Base-by-base conservation (phyloP, 768 basidiomycete genomes). In the Pleurotus salmoneostramineus region DNA sequence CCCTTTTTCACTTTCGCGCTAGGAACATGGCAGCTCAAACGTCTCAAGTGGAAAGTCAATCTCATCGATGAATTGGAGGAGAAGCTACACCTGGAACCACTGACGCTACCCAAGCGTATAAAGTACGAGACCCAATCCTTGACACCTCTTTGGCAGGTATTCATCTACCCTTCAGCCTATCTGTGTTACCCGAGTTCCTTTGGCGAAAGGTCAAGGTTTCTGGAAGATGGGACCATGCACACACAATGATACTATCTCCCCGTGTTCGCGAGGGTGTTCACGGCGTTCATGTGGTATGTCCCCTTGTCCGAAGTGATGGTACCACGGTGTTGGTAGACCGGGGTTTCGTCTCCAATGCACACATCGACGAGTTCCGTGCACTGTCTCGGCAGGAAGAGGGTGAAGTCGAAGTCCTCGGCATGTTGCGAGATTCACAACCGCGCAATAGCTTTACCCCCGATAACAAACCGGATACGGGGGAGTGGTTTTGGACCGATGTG, bases 401-500 rank as follows among this genome's bases (percentile, higher is more conserved):
- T 5, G 83, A 86, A 65, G 85, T 93, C 1, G 81, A 91, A 61
- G 70, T 98, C 2, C 71, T 91, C 33, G 95, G 94, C 54, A 93
- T 98, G 91, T 77, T 98, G 56, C 81, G 93, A 56, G 88, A 84
- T 1, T 85, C 88, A 32, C 87, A 88, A 65, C 72, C 74, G 43
- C 83, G 88, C 52, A 92, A 93, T 65, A 67, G 66, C 5, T 99
- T 96, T 69, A 95, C 93, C 2, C 95, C 95, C 14, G 87, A 93
- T 52, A 99, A 99, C 68, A 79, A 83, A 44, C 88, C 91, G 0
- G 80, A 81, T 47, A 79, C 83, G 52, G 88, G 89, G 8, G 82
- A 86, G 69, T 99, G 96, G 95, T 93, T 91, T 65, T 99, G 94
- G 91, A 83, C 83, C 15, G 93, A 98, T 68, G 79, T 94, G 5